phyloP scores from a whole-genome alignment of 225 moss, liverwort and hornwort genomes.

The Neckera pumila region DNA sequence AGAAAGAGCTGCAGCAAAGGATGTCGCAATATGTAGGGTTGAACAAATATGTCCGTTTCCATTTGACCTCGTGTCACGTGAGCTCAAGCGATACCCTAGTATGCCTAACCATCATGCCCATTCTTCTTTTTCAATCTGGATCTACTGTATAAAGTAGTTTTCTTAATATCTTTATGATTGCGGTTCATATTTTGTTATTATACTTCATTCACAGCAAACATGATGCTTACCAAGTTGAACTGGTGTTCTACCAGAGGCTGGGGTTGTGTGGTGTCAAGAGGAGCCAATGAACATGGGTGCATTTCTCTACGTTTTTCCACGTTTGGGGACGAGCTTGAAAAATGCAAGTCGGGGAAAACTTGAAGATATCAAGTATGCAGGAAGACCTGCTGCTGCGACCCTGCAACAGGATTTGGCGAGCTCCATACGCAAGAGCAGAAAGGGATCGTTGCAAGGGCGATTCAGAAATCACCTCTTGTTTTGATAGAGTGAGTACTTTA shows the following conservation, averaged over 20 bases:
- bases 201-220: background rate
- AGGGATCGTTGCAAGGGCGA: constrained; percentile 55
- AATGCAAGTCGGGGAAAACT: constrained; percentile 19
- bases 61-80: constrained; percentile 60
- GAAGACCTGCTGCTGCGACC: constrained; percentile 68
- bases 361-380: constrained; percentile 74
- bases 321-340: constrained; percentile 49
- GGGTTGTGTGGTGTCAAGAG: constrained; percentile 90
- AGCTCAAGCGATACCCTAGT: constrained; percentile 76
- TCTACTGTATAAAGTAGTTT: background rate
- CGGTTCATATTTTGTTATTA: background rate
- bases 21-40: constrained; percentile 77
- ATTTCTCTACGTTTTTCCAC: constrained; percentile 47
- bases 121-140: background rate
- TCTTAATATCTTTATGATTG: background rate
- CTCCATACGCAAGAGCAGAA: constrained; percentile 65
- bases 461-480: constrained; percentile 20
- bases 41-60: constrained; percentile 93
- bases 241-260: constrained; percentile 47
- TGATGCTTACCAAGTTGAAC: background rate
- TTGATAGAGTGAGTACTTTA: background rate
- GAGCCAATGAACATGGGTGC: constrained; percentile 96
- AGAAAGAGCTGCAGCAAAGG: constrained; percentile 44
- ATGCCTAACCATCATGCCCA: background rate
- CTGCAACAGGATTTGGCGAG: constrained; percentile 78